A percentile compares a stretch with the other conserved stretches of the same genome.
phyloP scores from a whole-genome alignment of 2,329 filamentous ascomycete genomes.

The Exophiala xenobiotica region DNA sequence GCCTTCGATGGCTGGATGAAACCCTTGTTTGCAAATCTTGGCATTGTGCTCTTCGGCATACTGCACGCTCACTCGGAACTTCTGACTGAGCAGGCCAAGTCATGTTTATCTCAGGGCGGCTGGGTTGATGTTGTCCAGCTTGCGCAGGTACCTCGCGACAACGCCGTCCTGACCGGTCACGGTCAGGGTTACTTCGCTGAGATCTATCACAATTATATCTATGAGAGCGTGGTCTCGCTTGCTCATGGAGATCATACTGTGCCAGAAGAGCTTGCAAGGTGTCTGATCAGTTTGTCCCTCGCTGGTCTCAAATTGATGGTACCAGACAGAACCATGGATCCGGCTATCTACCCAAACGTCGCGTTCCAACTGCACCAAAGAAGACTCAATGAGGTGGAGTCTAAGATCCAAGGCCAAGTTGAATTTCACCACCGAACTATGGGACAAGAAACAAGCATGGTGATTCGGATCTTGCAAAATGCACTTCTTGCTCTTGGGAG shows the following conservation, averaged over 20 bases:
- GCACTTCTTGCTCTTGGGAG: constrained; percentile 65
- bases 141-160: constrained; percentile 1
- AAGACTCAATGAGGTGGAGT: constrained; percentile 55
- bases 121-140: constrained; percentile 4
- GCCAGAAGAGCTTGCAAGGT: constrained; percentile 48
- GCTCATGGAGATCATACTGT: background rate
- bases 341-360: constrained; percentile 62
- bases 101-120: constrained; percentile 1
- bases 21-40: constrained; percentile 6
- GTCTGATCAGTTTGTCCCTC: constrained; percentile 75
- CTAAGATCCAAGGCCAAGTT: constrained; percentile 60
- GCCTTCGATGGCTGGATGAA: constrained; percentile 2
- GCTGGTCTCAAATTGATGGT: constrained; percentile 77
- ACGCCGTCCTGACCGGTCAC: constrained; percentile 4
- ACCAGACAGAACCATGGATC: constrained; percentile 83
- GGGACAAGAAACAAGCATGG: constrained; percentile 66
- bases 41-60: constrained; percentile 12
- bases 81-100: constrained; percentile 13
- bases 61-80: constrained; percentile 15
- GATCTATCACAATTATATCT: constrained; percentile 11
- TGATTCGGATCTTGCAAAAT: constrained; percentile 61
- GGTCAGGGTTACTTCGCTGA: constrained; percentile 7
- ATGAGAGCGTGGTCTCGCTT: constrained; percentile 10
- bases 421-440: constrained; percentile 67
- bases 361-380: constrained; percentile 61